These are phyloP conservation scores for Bryum argenteum DNA, from an alignment of 225 moss, liverwort and hornwort genomes.

Conservation along the genomic window DNA sequence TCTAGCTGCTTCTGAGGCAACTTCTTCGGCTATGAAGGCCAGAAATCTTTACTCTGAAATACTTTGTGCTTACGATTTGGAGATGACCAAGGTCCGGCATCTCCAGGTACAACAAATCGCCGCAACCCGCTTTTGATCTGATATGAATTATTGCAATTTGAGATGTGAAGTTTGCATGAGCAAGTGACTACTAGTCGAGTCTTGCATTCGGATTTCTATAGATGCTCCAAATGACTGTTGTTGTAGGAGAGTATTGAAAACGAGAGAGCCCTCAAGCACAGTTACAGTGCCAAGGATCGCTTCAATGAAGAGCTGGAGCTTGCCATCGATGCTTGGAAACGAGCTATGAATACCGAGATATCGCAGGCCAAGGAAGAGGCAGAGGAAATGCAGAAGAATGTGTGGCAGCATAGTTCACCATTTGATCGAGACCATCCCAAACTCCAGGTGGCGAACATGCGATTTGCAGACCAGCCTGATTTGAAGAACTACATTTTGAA, in stretches of 20 bases:
- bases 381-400: slow-evolving; percentile 47
- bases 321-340: slow-evolving; percentile 80
- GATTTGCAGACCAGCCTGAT: slow-evolving; percentile 41
- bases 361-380: slow-evolving; percentile 71
- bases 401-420: slow-evolving; percentile 22
- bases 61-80: slow-evolving; percentile 63
- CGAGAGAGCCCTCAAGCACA: slow-evolving; percentile 58
- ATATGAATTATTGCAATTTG: too few species aligned
- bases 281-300: slow-evolving; percentile 60
- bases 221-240: background rate
- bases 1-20: slow-evolving; percentile 80
- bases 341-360: slow-evolving; percentile 80
- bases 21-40: slow-evolving; percentile 75
- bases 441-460: slow-evolving; percentile 36
- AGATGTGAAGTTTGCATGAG: background rate
- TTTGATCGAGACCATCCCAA: slow-evolving; percentile 43
- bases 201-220: slow-evolving; percentile 16
- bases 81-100: slow-evolving; percentile 64
- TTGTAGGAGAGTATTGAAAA: slow-evolving; percentile 58
- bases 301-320: slow-evolving; percentile 80
- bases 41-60: slow-evolving; percentile 71
- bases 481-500: slow-evolving; percentile 44
- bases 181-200: slow-evolving; percentile 48
- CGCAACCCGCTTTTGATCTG: background rate
- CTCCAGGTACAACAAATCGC: slow-evolving; percentile 40